phyloP scores from a whole-genome alignment of 768 basidiomycete species.

The Gelatoporia subvermispora region DNA sequence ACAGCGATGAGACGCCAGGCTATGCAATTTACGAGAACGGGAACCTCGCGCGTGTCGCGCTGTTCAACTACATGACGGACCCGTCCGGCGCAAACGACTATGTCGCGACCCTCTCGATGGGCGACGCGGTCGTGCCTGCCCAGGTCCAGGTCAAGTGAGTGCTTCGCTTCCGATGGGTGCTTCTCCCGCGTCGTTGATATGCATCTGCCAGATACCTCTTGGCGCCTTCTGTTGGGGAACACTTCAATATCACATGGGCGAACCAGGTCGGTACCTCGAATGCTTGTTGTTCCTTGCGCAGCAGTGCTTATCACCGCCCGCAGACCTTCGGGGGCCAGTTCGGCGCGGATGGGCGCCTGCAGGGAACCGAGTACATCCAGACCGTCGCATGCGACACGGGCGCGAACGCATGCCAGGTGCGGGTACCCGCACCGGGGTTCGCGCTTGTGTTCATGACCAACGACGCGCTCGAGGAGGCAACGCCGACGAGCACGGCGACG shows the following conservation, averaged over 20 bases:
- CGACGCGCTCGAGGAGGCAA: conserved; percentile 31
- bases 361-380: conserved; percentile 26
- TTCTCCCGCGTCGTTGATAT: not conserved
- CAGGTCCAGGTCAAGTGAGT: conserved; percentile 30
- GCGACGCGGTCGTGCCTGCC: conserved; percentile 21
- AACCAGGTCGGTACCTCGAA: conserved; percentile 31
- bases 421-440: conserved; percentile 65
- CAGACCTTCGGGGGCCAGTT: conserved; percentile 28
- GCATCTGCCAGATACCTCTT: conserved; percentile 22
- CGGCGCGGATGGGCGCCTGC: conserved; percentile 35
- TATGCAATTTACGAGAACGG: conserved; percentile 48
- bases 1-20: conserved; percentile 34
- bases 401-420: conserved; percentile 50
- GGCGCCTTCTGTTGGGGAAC: conserved; percentile 35
- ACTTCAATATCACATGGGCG: conserved; percentile 45
- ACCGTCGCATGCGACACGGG: conserved; percentile 34
- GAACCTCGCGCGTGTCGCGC: conserved; percentile 34
- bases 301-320: not conserved
- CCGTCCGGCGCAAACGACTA: conserved; percentile 35
- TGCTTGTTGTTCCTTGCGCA: not conserved
- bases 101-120: conserved; percentile 31
- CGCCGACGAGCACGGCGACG: conserved; percentile 34
- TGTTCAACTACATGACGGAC: conserved; percentile 46
- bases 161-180: not conserved
- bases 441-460: conserved; percentile 69